Base-by-base conservation (phyloP, 306 rosid genomes). In the Myrica gale region DNA sequence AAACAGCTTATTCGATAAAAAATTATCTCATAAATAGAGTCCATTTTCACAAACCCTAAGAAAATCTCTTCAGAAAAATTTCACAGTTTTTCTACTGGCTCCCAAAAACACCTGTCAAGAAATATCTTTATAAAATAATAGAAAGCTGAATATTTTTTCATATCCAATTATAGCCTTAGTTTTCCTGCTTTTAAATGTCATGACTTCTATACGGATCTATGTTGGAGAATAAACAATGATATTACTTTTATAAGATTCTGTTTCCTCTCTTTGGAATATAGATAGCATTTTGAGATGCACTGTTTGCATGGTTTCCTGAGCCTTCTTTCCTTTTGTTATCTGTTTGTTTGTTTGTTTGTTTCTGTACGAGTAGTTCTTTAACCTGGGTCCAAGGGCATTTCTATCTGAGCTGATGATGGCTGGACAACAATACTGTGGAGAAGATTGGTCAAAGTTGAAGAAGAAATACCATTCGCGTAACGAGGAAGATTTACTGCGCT, bases 391-490 rank as follows among this genome's bases (percentile, higher is more conserved):
- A 67, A 88, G 82, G 68, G 86, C 89, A 12, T 90, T 79, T 84
- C 93, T 96, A 76, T 88, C 99, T 58, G 79, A 96, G 75, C 80
- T 96, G 73, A 82, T 89, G 84, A 69, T 66, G 73, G 98, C 99
- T 60, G 98, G 99, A 77, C 83, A 90, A 86, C 81, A 87, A 74
- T 90, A 87, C 83, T 96, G 99, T 73, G 91, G 89, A 66, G 89
- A 87, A 74, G 96, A 96, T 72, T 96, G 98, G 99, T 83, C 82
- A 75, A 78, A 71, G 76, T 80, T 96, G 69, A 89, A 78, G 82
- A 76, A 81, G 76, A 88, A 84, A 69, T 81, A 92, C 78, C 79
- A 73, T 32, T 53, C 85, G 69, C 81, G 78, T 68, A 76, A 87
- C 0, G 92, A 87, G 74, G 99, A 92, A 79, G 97, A 91, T 79